These are phyloP conservation scores for Tulasnella sp. DNA, from an alignment of 768 basidiomycete species.

Conservation along the genomic window DNA sequence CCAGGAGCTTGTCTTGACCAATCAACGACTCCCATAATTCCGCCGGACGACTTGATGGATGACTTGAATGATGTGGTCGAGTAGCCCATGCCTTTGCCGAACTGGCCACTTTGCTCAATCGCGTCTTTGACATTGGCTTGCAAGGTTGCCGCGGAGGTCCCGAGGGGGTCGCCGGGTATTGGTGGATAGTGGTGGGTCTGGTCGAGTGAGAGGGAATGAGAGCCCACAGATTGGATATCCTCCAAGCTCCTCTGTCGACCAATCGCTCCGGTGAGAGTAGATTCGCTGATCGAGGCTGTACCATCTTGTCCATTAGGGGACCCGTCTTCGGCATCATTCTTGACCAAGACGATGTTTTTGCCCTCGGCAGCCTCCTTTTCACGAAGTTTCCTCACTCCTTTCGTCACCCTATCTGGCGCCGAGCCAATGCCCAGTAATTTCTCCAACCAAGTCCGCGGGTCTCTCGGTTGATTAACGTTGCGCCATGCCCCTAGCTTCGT, in stretches of 20 bases:
- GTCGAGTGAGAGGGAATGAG: constrained; percentile 22
- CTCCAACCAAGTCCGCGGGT: constrained; percentile 69
- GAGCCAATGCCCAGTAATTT: constrained; percentile 57
- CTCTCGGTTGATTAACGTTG: constrained; percentile 80
- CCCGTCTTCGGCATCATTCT: constrained; percentile 22
- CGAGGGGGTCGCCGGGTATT: constrained; percentile 23
- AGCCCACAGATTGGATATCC: constrained; percentile 60
- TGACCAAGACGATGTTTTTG: constrained; percentile 54
- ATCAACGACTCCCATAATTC: constrained; percentile 69
- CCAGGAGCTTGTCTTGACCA: constrained; percentile 61
- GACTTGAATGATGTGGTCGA: constrained; percentile 19
- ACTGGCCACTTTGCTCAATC: constrained; percentile 1
- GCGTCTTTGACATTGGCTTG: constrained; percentile 19
- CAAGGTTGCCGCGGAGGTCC: not conserved
- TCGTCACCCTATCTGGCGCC: constrained; percentile 65
- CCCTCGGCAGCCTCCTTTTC: constrained; percentile 67
- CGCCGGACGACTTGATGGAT: constrained; percentile 36
- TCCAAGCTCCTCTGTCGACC: constrained; percentile 41
- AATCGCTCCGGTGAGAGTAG: not conserved
- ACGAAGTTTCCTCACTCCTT: constrained; percentile 76
- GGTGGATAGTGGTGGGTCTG: constrained; percentile 53
- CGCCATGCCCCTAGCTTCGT: constrained; percentile 84
- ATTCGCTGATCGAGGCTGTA: constrained; percentile 4
- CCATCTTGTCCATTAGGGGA: not conserved
- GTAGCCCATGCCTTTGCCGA: not conserved